Conservation (phyloP, 2,329 filamentous ascomycete species). For the Teratosphaeriaceae sp. region DNA sequence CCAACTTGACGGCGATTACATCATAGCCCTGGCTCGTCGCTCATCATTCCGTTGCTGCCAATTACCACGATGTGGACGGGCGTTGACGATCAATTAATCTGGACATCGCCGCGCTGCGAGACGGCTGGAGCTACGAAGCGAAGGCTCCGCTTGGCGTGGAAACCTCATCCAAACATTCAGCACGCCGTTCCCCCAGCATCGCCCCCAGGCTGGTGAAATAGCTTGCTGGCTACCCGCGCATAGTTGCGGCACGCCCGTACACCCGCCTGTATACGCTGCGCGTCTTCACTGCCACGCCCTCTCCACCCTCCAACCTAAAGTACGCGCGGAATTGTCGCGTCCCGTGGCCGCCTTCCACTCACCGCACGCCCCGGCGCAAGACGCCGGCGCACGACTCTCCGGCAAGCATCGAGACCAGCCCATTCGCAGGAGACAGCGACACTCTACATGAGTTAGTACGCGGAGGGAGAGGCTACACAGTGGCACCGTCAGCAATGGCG, state of each 20-base stretch:
- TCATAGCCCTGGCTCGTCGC: too few species aligned
- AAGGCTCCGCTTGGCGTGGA: neutral
- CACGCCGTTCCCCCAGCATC: neutral
- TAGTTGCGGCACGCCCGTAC: neutral
- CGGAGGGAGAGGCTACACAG: neutral
- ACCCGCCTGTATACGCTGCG: neutral
- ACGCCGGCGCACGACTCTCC: neutral
- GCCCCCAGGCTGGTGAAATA: neutral
- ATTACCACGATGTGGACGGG: too few species aligned
- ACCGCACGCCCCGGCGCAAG: neutral
- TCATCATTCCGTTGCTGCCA: too few species aligned
- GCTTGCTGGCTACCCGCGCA: constrained; percentile 2
- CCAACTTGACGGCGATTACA: too few species aligned
- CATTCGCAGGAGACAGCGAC: neutral
- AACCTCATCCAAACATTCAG: neutral
- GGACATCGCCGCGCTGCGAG: neutral
- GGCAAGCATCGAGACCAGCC: neutral
- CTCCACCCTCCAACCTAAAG: neutral
- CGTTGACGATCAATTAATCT: neutral
- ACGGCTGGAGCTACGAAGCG: neutral
- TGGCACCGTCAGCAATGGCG: constrained; percentile 30
- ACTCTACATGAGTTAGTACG: constrained; percentile 19
- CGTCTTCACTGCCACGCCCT: neutral
- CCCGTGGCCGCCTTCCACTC: neutral
- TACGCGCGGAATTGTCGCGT: constrained; percentile 2